Conservation (phyloP, 441 rosid genomes). For the Populus hybrid region DNA sequence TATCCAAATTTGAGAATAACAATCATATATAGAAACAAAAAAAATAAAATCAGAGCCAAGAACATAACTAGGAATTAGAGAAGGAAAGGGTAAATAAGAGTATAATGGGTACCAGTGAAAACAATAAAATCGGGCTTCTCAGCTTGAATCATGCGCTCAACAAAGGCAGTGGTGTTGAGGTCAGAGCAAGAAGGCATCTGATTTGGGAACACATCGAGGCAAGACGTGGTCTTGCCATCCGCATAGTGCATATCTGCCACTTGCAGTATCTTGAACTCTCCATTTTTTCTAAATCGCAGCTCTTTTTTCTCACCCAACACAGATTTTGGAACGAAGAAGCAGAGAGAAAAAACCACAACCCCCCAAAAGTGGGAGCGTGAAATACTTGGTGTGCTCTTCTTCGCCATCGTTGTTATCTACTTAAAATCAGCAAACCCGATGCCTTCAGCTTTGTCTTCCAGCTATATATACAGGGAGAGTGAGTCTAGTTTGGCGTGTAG, state of each 20-base stretch:
- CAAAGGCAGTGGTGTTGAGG: conserved; percentile 73
- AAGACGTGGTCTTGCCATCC: conserved; percentile 49
- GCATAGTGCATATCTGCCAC: conserved; percentile 88
- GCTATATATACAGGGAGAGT: background rate
- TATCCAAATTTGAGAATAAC: background rate
- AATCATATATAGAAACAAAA: background rate
- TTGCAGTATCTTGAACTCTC: conserved; percentile 34
- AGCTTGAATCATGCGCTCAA: conserved; percentile 59
- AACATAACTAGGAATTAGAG: background rate
- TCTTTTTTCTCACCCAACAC: conserved; percentile 19
- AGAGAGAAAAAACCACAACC: conserved; percentile 16
- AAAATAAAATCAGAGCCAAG: no score
- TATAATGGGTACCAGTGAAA: conserved; percentile 54
- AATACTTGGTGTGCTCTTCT: background rate
- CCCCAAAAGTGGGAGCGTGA: background rate
- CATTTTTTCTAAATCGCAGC: conserved; percentile 41
- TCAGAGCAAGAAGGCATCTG: conserved; percentile 64
- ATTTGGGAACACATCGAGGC: conserved; percentile 44
- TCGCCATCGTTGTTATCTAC: conserved; percentile 19
- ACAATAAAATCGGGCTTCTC: conserved; percentile 76
- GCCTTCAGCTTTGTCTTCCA: background rate
- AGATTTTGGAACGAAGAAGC: conserved; percentile 12
- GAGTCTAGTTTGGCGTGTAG: background rate
- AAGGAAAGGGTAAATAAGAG: background rate
- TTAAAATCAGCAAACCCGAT: background rate